Evolutionary conservation across 345 rosid genomes (phyloP).

Genomic region (Moricandia arvensis): DNA sequence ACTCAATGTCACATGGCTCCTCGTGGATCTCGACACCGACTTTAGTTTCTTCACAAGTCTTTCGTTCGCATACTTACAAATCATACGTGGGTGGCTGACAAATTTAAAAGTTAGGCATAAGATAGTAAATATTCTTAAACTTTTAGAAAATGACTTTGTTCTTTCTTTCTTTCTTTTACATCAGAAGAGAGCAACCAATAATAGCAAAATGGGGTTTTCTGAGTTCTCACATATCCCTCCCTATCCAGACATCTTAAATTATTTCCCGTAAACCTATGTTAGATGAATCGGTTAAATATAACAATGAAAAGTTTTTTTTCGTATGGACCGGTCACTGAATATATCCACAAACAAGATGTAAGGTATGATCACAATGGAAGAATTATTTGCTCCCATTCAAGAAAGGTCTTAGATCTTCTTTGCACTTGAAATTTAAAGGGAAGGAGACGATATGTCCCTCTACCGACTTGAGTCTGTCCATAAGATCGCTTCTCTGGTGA

Average conservation of each 20-base stretch:
- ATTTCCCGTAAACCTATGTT: constrained; percentile 12
- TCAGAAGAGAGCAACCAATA: not conserved
- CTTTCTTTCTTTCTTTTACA: not conserved
- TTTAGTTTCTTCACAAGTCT: not conserved
- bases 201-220: constrained; percentile 9
- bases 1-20: constrained; percentile 25
- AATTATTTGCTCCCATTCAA: constrained; percentile 93
- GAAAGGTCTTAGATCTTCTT: constrained; percentile 88
- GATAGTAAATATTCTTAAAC: not conserved
- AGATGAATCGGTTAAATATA: constrained; percentile 16
- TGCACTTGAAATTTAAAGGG: constrained; percentile 88
- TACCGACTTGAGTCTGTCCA: constrained; percentile 61
- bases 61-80: constrained; percentile 7
- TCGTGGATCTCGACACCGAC: constrained; percentile 23
- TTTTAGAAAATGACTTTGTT: not conserved
- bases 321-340: constrained; percentile 19
- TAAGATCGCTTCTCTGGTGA: constrained; percentile 62
- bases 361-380: constrained; percentile 47
- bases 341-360: no score
- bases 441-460: constrained; percentile 85
- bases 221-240: constrained; percentile 3
- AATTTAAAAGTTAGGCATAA: not conserved
- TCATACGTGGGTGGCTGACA: constrained; percentile 3
- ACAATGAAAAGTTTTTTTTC: constrained; percentile 15
- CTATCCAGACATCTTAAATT: constrained; percentile 27